Evolutionary conservation across 148 eudicot species (phyloP), one percentile per base, ranked within the genome.

Genomic region (Suaeda aralocaspica): DNA sequence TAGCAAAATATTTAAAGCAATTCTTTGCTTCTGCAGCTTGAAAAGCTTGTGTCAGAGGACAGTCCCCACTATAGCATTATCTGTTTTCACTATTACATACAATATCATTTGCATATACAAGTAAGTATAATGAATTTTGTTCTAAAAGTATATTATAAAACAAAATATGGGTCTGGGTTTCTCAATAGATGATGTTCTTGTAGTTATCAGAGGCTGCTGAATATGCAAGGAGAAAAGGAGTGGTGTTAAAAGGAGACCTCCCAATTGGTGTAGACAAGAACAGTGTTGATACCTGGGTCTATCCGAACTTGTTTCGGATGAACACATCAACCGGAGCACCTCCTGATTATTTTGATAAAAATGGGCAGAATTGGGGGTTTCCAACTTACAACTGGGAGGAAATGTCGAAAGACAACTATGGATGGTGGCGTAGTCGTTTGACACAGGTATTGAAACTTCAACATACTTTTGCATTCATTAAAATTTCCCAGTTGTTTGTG

Each of bases 351-450:
- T 94, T 94, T 74, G 98, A 94, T 74, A 94, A 91, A 86, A 94
- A 91, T 74, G 98, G 98, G 63, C 98, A 94, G 58, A 94, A 94
- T 63, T 94, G 98, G 98, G 97, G 98, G 10, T 94, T 94, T 68
- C 98, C 98, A 6, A 93, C 96, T 58, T 93, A 93, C 67, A 93
- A 93, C 63, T 93, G 98, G 98, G 98, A 90, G 82, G 98, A 93
- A 79, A 93, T 93, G 98, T 90, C 96, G 19, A 93, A 93, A 77
- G 96, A 93, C 77, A 93, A 90, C 74, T 93, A 90, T 87, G 96
- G 76, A 52, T 93, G 98, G 98, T 93, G 98, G 98, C 96, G 96
- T 80, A 88, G 77, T 76, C 95, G 97, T 74, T 73, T 94, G 74
- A 82, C 97, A 72, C 98, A 94, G 98, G 98, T 92, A 67, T 51